Evolutionary conservation across 1,284 basidiomycete species (phyloP), one percentile per base, ranked within the genome.

Genomic region (Cryptococcus maquisensis): DNA sequence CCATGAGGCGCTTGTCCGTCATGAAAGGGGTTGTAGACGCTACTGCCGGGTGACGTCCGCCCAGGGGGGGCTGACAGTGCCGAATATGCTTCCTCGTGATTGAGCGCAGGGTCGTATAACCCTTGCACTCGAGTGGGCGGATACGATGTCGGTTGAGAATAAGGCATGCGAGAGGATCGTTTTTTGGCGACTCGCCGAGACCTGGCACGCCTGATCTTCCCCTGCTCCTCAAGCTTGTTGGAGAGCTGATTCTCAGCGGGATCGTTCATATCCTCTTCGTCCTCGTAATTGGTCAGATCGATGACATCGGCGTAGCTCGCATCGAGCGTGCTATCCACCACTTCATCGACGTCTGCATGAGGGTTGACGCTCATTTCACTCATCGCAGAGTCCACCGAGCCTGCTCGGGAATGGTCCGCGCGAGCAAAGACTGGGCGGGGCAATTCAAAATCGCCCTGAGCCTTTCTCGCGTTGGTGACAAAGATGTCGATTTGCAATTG

Each of bases 201-300:
- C 48, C 77, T 74, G 8, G 82, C 81, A 16, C 88, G 79, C 1
- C 85, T 80, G n/a, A 83, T 61, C 66, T 82, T 84, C 13, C 90
- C 89, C 67, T 87, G 83, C 60, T 83, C 83, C 64, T 81, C 81
- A 36, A 93, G 78, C 38, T 77, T 77, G 43, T 78, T 75, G 54
- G 82, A 86, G 38, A 93, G 79, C 61, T 79, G 76, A 20, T 77
- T 77, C 67, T 92, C 88, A 18, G 82, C 84, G 0, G 83, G 82
- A 57, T 87, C 81, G 59, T 90, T 78, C 26, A 81, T 77, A 63
- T 89, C 86, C 57, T 87, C 81, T 58, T 92, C 86, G 24, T 87
- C 87, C 58, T 90, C 87, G 63, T 88, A 92, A 63, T 90, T 87
- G 7, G 88, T 90, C 51, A 88, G 77, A 62, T 90, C 87, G 16